Evolutionary conservation across 768 basidiomycete genomes (phyloP).

Genomic region (Tylopilus plumbeoviolaceoides): DNA sequence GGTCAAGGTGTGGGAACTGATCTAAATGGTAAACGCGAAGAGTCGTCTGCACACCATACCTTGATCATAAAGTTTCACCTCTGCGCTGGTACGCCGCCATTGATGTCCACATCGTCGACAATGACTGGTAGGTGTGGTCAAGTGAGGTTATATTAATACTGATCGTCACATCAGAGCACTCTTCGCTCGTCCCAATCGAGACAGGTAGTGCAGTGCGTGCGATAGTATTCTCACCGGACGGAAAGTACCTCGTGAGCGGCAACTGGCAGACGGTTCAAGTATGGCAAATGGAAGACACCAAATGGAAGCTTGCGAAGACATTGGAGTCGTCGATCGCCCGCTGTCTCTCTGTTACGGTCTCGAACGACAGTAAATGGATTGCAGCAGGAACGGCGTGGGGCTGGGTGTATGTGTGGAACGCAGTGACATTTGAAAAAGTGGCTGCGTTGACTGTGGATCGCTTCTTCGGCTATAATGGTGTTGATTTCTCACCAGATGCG

Average conservation of each 20-base stretch:
- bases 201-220: neutral
- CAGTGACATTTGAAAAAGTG: neutral
- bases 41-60: neutral
- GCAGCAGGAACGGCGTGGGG: neutral
- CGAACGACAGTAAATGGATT: neutral
- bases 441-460: too few relatives aligned
- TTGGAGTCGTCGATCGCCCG: neutral
- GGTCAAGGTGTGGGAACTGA: neutral
- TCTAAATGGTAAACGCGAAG: neutral
- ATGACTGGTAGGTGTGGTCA: neutral
- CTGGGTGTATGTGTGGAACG: neutral
- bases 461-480: too few relatives aligned
- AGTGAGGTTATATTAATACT: neutral
- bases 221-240: neutral
- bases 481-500: neutral
- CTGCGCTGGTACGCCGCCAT: neutral
- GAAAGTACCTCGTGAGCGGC: neutral
- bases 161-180: neutral
- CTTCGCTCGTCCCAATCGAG: neutral
- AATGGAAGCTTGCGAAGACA: neutral
- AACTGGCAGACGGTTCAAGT: neutral
- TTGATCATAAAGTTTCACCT: neutral
- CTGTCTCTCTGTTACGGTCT: neutral
- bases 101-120: neutral
- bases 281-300: neutral